Conservation (phyloP, 805 yeast genomes). For the Metschnikowia sp. region DNA sequence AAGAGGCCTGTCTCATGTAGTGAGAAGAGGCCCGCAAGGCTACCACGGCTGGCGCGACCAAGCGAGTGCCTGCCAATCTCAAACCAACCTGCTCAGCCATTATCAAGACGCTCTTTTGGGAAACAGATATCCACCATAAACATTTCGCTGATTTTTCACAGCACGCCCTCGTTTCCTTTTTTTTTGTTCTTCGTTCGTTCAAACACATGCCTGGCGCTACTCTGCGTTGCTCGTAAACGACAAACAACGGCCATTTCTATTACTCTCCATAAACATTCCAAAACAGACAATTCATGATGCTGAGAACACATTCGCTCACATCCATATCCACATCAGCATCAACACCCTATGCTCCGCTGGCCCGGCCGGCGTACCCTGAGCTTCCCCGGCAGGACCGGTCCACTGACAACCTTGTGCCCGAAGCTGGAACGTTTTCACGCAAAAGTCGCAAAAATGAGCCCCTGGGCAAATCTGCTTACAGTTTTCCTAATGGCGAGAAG, state of each 20-base stretch:
- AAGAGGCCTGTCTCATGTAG: neutral
- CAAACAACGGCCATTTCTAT: neutral
- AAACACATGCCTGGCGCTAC: neutral
- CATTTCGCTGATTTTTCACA: neutral
- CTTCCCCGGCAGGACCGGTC: constrained; percentile 19
- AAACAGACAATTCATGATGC: constrained; percentile 3
- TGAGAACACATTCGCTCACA: constrained; percentile 13
- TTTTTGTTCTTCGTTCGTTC: neutral
- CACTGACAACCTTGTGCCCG: constrained; percentile 36
- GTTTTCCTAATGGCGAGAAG: constrained; percentile 54
- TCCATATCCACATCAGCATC: constrained; percentile 6
- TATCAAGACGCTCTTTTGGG: neutral
- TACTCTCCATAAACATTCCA: neutral
- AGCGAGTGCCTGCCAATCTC: neutral
- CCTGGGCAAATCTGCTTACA: constrained; percentile 20
- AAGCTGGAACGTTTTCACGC: constrained; percentile 40
- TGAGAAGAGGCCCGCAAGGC: neutral
- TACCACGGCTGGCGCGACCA: too few species aligned
- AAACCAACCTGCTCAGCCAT: neutral
- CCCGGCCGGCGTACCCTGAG: constrained; percentile 6
- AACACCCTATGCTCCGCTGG: neutral
- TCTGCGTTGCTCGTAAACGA: neutral
- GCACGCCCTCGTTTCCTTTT: neutral
- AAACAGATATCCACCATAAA: neutral
- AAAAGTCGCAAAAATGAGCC: constrained; percentile 29